These are phyloP conservation scores for Ampelocalamus luodianensis DNA, from an alignment of 176 grass and related monocot genomes.

Conservation along the genomic window DNA sequence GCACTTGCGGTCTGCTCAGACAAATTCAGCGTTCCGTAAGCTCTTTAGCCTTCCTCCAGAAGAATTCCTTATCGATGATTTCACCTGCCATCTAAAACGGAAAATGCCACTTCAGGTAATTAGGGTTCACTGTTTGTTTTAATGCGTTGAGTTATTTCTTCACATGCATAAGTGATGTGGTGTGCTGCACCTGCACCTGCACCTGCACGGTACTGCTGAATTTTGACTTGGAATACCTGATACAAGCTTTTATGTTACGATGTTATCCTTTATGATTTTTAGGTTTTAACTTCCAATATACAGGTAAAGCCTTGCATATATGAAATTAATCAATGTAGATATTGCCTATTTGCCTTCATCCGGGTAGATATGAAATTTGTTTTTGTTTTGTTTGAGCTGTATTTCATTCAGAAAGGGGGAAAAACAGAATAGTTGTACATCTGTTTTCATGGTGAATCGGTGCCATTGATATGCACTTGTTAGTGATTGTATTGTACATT, in stretches of 20 bases:
- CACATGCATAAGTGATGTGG: not conserved
- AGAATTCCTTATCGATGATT: conserved; percentile 99
- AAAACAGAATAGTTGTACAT: not conserved
- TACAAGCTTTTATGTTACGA: not conserved
- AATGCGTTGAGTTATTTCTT: conserved; percentile 29
- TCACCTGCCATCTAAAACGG: conserved; percentile 92
- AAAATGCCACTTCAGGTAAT: conserved; percentile 91
- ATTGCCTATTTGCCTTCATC: not conserved
- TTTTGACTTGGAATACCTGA: not conserved
- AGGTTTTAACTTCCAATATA: conserved; percentile 17
- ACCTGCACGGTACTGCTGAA: not conserved
- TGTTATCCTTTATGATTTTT: not conserved
- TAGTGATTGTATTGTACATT: not conserved
- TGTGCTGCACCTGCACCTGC: not conserved
- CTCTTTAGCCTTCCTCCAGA: conserved; percentile 83
- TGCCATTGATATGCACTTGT: not conserved
- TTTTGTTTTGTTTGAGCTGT: not conserved
- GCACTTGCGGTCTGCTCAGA: conserved; percentile 77
- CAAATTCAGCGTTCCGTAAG: conserved; percentile 90
- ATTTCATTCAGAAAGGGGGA: not conserved
- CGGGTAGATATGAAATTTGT: not conserved
- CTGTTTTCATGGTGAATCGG: not conserved
- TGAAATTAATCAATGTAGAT: conserved; percentile 17
- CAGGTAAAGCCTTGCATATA: not conserved
- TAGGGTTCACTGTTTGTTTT: not conserved